A percentile compares a stretch with the other conserved stretches of the same genome.
Evolutionary conservation across 257 asterid species (phyloP).

Genomic region (Leptodermis oblonga): DNA sequence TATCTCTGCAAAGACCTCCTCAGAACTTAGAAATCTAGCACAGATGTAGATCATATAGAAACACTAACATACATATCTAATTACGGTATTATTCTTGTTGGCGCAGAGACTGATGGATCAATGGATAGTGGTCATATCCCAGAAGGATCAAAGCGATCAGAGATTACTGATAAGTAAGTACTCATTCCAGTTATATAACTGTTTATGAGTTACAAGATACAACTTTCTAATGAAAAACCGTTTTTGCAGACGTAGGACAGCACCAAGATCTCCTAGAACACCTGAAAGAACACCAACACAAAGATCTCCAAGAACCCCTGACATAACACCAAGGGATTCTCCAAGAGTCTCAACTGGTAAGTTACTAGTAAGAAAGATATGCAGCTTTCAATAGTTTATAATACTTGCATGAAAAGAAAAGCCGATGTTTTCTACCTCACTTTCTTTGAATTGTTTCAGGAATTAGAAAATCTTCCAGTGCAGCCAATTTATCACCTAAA

Average conservation of each 20-base stretch:
- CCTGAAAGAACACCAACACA: constrained; percentile 14
- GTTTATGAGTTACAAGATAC: no score
- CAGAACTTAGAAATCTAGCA: constrained; percentile 19
- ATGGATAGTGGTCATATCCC: constrained; percentile 19
- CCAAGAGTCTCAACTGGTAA: constrained; percentile 36
- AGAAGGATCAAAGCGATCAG: constrained; percentile 27
- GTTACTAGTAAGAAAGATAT: no score
- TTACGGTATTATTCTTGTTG: constrained; percentile 29
- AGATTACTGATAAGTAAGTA: constrained; percentile 33
- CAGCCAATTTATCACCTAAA: constrained; percentile 29
- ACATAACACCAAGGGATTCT: constrained; percentile 29
- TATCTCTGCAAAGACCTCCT: constrained; percentile 10
- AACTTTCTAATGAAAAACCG: neutral
- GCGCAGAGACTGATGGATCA: constrained; percentile 47
- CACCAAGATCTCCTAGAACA: constrained; percentile 30
- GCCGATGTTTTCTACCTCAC: neutral
- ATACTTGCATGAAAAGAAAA: no score
- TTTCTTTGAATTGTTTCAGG: constrained; percentile 31
- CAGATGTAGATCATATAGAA: neutral
- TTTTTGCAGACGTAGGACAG: constrained; percentile 7
- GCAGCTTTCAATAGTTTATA: no score
- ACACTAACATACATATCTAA: constrained; percentile 26
- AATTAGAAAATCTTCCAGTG: constrained; percentile 32
- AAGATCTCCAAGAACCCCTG: constrained; percentile 22
- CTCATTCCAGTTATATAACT: neutral